A percentile compares a stretch with the other conserved stretches of the same genome.
phyloP scores from a whole-genome alignment of 768 basidiomycete genomes.

The Austroboletus eburneus region DNA sequence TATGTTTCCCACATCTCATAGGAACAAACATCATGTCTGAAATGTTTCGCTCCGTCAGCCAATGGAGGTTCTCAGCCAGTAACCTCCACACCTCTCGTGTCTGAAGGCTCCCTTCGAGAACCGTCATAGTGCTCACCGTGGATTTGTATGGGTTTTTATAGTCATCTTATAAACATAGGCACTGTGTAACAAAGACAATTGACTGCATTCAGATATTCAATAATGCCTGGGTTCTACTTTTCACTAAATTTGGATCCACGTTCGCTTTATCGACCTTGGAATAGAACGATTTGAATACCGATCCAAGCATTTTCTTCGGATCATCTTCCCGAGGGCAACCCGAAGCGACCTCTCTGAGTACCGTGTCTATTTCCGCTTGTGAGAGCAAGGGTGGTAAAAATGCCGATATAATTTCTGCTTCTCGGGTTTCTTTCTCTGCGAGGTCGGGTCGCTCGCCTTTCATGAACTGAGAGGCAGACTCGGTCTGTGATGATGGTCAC shows the following conservation, averaged over 20 bases:
- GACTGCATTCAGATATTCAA: conserved; percentile 17
- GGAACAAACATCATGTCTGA: not conserved
- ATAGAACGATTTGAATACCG: conserved; percentile 63
- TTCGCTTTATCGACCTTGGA: conserved; percentile 51
- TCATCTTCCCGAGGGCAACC: conserved; percentile 15
- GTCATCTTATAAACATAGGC: not conserved
- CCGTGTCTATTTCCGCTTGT: conserved; percentile 49
- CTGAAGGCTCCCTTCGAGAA: not conserved
- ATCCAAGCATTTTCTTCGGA: conserved; percentile 35
- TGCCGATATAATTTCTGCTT: conserved; percentile 50
- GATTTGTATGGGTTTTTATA: not conserved
- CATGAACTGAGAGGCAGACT: conserved; percentile 53
- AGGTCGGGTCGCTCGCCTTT: conserved; percentile 61
- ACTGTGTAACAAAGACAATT: not conserved
- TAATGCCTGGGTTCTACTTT: conserved; percentile 43
- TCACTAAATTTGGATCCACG: conserved; percentile 57
- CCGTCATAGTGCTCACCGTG: conserved; percentile 4
- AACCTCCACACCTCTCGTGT: not conserved
- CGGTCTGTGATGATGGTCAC: conserved; percentile 50
- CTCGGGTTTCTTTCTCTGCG: conserved; percentile 55
- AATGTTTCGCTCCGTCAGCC: not conserved
- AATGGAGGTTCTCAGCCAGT: not conserved
- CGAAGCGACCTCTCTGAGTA: conserved; percentile 42
- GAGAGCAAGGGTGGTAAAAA: conserved; percentile 61
- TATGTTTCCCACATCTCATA: conserved; percentile 8